Conservation (phyloP, 495 filamentous ascomycete genomes). For the Trypethelium eluteriae region DNA sequence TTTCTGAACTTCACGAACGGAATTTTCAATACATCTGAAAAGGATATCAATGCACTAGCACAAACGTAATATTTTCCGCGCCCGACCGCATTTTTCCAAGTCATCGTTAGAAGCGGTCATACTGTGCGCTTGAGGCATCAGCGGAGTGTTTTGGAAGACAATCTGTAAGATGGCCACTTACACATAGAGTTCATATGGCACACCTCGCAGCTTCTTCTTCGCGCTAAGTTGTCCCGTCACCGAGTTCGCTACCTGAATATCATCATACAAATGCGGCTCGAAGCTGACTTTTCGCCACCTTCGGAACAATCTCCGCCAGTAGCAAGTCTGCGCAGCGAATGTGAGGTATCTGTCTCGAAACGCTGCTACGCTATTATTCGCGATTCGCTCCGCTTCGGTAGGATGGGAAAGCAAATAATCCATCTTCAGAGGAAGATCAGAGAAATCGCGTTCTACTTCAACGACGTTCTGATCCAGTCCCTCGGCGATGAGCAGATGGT, state of each 20-base stretch:
- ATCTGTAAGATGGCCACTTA: neutral
- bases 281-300: constrained; percentile 18
- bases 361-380: constrained; percentile 21
- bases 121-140: neutral
- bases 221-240: neutral
- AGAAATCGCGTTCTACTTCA: constrained; percentile 27
- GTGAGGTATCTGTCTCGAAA: constrained; percentile 33
- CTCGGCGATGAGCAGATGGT: constrained; percentile 25
- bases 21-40: neutral
- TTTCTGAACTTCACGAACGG: no score
- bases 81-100: neutral
- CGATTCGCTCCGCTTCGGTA: constrained; percentile 19
- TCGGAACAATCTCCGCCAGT: constrained; percentile 28
- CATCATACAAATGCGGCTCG: constrained; percentile 4
- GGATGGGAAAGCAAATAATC: constrained; percentile 17
- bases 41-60: neutral
- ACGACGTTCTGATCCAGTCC: constrained; percentile 29
- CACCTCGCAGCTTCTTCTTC: neutral
- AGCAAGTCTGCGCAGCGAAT: constrained; percentile 29
- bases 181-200: neutral
- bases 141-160: neutral
- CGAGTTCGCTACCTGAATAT: neutral
- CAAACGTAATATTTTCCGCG: neutral
- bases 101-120: constrained; percentile 3
- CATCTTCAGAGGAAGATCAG: constrained; percentile 25